Evolutionary conservation across 495 filamentous ascomycete species (phyloP), one percentile per base, ranked within the genome.

Genomic region (Collariella sp.): DNA sequence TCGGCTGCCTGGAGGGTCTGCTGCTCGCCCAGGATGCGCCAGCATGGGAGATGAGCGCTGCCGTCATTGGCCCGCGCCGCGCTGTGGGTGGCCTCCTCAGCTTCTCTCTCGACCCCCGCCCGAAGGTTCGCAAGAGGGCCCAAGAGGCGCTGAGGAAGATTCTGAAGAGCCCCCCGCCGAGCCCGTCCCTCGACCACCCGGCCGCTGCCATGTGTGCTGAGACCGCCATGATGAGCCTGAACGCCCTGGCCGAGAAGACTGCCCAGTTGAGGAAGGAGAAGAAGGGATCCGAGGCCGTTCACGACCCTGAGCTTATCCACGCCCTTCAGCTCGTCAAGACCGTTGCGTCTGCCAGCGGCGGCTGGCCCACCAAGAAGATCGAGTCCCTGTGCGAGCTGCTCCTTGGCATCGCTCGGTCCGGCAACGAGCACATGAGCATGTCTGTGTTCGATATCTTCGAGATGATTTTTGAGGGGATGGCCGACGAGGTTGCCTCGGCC

Each of bases 281-380:
- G 68, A 90, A 89, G 68, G 76, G 77, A 35, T 69, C 65, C 59
- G 75, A 75, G 15, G 62, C 71, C 12, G 79, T 80, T 41, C 79
- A 87, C 63, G 88, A 95, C 50, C 91, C 93, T 13, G 77, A 80
- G 15, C 76, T 96, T 18, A 93, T 96, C 54, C 93, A 96, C 69
- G 84, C 89, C 4, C 69, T 98, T 53, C 94, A 97, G 55, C 75
- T 97, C 44, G 82, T 95, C 50, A 95, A 91, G 76, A 84, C 87
- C 2, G 78, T 97, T 55, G 89, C 91, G 4, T 72, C 77, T 20
- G 88, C 86, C 3, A 91, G 89, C 48, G 86, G 88, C 42, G 91
- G 94, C 43, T 98, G 94, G 94, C 93, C 93, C n/a, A 94, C 85
- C 70, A 86, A 84, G 74, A 94, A 94, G 70, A 90, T 96, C 44